These are phyloP conservation scores for Penicillium vulpinum DNA, from an alignment of 2,329 filamentous ascomycete species.

Conservation along the genomic window DNA sequence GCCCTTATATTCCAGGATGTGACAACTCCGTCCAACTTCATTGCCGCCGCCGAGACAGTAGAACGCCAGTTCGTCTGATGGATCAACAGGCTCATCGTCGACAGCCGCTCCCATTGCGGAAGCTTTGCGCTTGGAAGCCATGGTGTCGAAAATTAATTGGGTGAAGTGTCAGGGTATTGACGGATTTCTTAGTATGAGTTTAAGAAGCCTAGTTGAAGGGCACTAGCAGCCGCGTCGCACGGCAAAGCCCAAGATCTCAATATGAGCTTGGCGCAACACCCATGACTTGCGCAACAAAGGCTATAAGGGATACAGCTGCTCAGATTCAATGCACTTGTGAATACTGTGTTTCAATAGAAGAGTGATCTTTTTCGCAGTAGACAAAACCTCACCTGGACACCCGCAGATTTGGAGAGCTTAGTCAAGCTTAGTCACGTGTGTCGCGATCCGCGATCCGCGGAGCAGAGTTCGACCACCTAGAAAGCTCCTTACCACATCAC, in stretches of 20 bases:
- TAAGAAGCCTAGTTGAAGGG: slow-evolving; percentile 6
- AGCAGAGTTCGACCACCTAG: slow-evolving; percentile 22
- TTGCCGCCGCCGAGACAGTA: slow-evolving; percentile 92
- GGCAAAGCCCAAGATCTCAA: slow-evolving; percentile 4
- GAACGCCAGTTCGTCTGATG: slow-evolving; percentile 91
- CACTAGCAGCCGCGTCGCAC: slow-evolving; percentile 4
- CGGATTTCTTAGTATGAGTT: background rate
- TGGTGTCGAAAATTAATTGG: slow-evolving; percentile 42
- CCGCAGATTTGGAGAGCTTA: slow-evolving; percentile 7
- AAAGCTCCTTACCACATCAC: slow-evolving; percentile 23
- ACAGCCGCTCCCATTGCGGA: slow-evolving; percentile 65
- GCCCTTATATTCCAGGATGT: slow-evolving; percentile 98
- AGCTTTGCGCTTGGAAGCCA: slow-evolving; percentile 94
- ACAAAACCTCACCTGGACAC: background rate
- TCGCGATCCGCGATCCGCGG: slow-evolving; percentile 23
- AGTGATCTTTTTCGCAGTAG: background rate
- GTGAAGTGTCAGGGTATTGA: background rate
- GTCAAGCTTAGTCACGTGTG: slow-evolving; percentile 25
- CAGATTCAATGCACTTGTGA: background rate
- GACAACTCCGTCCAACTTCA: slow-evolving; percentile 94
- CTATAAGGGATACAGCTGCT: background rate
- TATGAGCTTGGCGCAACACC: background rate
- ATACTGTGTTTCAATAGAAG: background rate
- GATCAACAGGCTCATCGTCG: slow-evolving; percentile 84
- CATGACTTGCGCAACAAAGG: slow-evolving; percentile 8